Evolutionary conservation across 805 yeast genomes (phyloP).

Genomic region (Wickerhamiella slavikovae): DNA sequence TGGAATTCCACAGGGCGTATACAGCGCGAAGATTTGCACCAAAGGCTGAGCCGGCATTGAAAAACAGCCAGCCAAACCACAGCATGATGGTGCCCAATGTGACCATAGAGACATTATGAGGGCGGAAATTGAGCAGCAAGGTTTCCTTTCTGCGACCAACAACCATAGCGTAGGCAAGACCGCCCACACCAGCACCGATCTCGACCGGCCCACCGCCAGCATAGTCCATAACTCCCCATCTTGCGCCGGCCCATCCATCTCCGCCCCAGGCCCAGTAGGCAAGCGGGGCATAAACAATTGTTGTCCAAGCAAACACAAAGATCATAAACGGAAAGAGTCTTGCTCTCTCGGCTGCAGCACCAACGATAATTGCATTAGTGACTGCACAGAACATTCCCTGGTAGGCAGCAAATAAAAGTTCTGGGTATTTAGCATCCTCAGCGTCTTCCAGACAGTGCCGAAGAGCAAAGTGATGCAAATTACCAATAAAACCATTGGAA

Average conservation of each 20-base stretch:
- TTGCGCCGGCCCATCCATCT: constrained; percentile 72
- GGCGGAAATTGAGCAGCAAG: constrained; percentile 69
- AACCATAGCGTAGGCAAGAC: constrained; percentile 35
- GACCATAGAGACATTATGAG: constrained; percentile 84
- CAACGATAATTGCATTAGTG: constrained; percentile 80
- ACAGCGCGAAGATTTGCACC: constrained; percentile 69
- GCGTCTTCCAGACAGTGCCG: constrained; percentile 38
- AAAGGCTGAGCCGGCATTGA: constrained; percentile 78
- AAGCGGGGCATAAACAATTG: constrained; percentile 84
- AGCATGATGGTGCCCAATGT: constrained; percentile 71
- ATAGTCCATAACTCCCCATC: constrained; percentile 84
- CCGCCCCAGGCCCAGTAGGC: constrained; percentile 91
- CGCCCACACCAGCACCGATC: constrained; percentile 76
- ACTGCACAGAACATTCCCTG: constrained; percentile 85
- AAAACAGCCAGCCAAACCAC: constrained; percentile 93
- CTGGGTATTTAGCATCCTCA: constrained; percentile 39
- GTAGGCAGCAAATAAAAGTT: constrained; percentile 63
- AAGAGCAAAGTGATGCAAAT: constrained; percentile 65
- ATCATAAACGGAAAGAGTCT: constrained; percentile 68
- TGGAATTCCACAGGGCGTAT: constrained; percentile 82
- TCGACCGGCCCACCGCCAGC: constrained; percentile 99
- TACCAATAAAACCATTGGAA: constrained; percentile 70
- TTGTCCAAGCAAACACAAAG: constrained; percentile 71
- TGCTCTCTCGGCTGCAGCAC: constrained; percentile 88
- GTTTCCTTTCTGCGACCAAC: constrained; percentile 55